Conservation (phyloP, 176 grass and related monocot species). For the Carex kokanica region DNA sequence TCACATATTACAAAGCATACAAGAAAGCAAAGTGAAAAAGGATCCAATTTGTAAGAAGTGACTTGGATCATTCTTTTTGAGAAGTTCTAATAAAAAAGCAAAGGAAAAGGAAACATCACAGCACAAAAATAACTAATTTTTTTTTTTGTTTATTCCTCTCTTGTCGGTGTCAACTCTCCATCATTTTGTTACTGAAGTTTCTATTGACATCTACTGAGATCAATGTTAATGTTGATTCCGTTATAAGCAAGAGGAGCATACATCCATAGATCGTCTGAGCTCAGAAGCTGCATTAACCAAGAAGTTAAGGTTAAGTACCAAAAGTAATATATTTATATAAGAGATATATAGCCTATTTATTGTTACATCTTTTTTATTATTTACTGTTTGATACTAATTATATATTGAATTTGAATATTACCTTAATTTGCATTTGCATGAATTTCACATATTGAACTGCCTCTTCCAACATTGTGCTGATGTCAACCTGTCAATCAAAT, state of each 20-base stretch:
- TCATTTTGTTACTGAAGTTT: slow-evolving; percentile 18
- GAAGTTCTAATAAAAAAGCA: slow-evolving; percentile 6
- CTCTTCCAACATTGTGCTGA: slow-evolving; percentile 99
- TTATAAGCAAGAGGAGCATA: slow-evolving; percentile 90
- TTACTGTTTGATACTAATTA: background rate
- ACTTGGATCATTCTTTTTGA: slow-evolving; percentile 33
- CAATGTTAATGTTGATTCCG: slow-evolving; percentile 69
- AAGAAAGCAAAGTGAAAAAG: background rate
- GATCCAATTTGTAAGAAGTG: slow-evolving; percentile 11
- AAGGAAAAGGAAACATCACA: background rate
- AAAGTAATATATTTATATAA: background rate
- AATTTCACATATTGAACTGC: slow-evolving; percentile 91
- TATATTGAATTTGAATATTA: slow-evolving; percentile 21
- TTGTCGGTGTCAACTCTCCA: background rate
- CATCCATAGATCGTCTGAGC: slow-evolving; percentile 96
- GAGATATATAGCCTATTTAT: background rate
- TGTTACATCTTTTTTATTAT: background rate
- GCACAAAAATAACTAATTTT: background rate
- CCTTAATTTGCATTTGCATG: slow-evolving; percentile 96
- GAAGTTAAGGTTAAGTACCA: background rate
- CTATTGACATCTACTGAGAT: slow-evolving; percentile 46
- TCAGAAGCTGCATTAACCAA: slow-evolving; percentile 66
- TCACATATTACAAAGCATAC: slow-evolving; percentile 8
- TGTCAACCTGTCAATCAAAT: slow-evolving; percentile 70
- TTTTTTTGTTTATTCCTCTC: background rate